Conservation (phyloP, 2,329 filamentous ascomycete species). For the Scytalidium sp. region DNA sequence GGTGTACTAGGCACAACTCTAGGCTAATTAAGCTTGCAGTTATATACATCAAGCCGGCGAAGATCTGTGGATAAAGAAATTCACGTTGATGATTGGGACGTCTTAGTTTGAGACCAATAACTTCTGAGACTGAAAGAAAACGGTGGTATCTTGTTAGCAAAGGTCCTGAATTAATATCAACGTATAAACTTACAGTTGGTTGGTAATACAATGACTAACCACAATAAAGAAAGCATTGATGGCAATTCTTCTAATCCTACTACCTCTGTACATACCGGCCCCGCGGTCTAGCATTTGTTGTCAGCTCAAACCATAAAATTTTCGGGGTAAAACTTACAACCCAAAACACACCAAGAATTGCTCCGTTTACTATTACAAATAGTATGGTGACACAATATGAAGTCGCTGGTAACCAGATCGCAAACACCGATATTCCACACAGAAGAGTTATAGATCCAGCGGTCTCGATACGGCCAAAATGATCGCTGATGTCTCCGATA, state of each 20-base stretch:
- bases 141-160: too few species aligned
- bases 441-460: slow-evolving; percentile 36
- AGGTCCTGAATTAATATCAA: not conserved
- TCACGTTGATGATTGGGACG: not conserved
- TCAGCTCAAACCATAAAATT: not conserved
- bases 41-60: slow-evolving; percentile 47
- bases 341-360: slow-evolving; percentile 46
- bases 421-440: slow-evolving; percentile 41
- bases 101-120: not conserved
- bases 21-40: too few species aligned
- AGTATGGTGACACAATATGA: slow-evolving; percentile 29
- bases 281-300: slow-evolving; percentile 27
- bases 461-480: slow-evolving; percentile 38
- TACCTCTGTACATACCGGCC: slow-evolving; percentile 36
- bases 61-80: slow-evolving; percentile 9
- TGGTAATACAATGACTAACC: slow-evolving; percentile 33
- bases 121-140: not conserved
- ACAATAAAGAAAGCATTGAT: slow-evolving; percentile 35
- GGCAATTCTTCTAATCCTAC: slow-evolving; percentile 35
- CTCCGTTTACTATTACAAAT: slow-evolving; percentile 40
- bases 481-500: slow-evolving; percentile 42
- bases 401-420: slow-evolving; percentile 40
- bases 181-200: slow-evolving; percentile 27
- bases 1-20: too few species aligned
- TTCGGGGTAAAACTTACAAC: slow-evolving; percentile 28